Conservation (phyloP, 495 filamentous ascomycete genomes). For the Podospora didyma region DNA sequence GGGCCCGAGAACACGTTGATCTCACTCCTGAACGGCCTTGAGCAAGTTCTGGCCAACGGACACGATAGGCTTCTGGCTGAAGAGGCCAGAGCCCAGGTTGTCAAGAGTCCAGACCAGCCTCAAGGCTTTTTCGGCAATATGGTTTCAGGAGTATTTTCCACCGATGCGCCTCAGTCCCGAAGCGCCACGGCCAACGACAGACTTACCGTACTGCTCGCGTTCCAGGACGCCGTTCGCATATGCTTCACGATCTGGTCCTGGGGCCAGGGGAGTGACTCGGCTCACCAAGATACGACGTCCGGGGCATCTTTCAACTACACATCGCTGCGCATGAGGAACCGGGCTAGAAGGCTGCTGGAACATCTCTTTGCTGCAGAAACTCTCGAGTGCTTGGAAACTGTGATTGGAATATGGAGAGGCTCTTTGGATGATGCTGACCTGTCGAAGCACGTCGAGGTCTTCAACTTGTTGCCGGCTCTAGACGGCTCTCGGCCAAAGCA, state of each 20-base stretch:
- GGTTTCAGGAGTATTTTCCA: conserved; percentile 86
- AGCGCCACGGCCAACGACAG: conserved; percentile 85
- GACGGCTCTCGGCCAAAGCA: conserved; percentile 89
- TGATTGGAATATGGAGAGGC: conserved; percentile 74
- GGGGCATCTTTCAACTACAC: conserved; percentile 85
- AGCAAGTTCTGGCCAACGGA: conserved; percentile 80
- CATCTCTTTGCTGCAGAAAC: conserved; percentile 91
- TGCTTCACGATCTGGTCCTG: conserved; percentile 96
- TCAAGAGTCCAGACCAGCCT: conserved; percentile 77
- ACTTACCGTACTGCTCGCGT: conserved; percentile 89
- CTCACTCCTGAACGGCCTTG: conserved; percentile 79
- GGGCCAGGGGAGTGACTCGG: conserved; percentile 60
- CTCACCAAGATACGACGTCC: conserved; percentile 60
- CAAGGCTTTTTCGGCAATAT: conserved; percentile 96
- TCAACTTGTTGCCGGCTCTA: conserved; percentile 83
- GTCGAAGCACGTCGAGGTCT: conserved; percentile 50
- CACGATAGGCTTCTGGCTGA: conserved; percentile 79
- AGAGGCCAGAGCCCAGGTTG: conserved; percentile 60
- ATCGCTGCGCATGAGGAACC: conserved; percentile 81
- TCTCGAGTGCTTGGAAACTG: conserved; percentile 89
- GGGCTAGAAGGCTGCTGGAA: conserved; percentile 81
- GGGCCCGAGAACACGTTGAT: conserved; percentile 68
- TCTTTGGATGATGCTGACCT: conserved; percentile 33
- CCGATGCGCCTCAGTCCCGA: conserved; percentile 69
- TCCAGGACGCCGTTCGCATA: conserved; percentile 89